phyloP scores from a whole-genome alignment of 2,329 filamentous ascomycete species.

The Fusarium sp. region DNA sequence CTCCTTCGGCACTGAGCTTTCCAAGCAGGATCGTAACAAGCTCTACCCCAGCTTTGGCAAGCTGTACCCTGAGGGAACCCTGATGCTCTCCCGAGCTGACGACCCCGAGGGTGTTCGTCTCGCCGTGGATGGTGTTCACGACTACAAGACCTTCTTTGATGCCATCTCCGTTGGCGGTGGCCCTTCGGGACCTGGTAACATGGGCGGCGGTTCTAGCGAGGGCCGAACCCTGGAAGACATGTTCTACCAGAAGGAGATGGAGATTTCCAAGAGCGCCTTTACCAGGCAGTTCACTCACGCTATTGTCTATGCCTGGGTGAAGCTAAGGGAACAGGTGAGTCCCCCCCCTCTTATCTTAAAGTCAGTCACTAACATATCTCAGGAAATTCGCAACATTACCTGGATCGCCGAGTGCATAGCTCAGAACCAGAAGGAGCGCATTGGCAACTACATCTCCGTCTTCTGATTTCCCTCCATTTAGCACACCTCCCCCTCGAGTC shows the following conservation, averaged over 20 bases:
- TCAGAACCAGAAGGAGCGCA: constrained; percentile 99
- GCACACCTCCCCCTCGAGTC: constrained; percentile 32
- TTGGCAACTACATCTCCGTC: constrained; percentile 98
- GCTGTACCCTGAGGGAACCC: constrained; percentile 91
- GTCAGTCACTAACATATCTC: constrained; percentile 46
- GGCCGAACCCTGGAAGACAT: constrained; percentile 94
- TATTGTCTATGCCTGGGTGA: constrained; percentile 98
- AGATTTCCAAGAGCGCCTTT: constrained; percentile 94
- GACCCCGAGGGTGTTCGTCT: constrained; percentile 94
- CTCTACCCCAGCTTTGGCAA: constrained; percentile 93
- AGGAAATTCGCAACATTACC: constrained; percentile 99
- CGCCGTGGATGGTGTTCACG: constrained; percentile 90
- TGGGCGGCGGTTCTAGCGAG: constrained; percentile 82
- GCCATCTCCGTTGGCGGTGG: constrained; percentile 83
- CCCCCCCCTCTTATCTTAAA: not conserved
- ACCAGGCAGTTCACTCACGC: constrained; percentile 95
- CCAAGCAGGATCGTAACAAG: constrained; percentile 94
- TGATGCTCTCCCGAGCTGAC: constrained; percentile 95
- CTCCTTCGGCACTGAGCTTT: constrained; percentile 96
- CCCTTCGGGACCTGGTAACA: constrained; percentile 81
- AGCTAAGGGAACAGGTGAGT: constrained; percentile 93
- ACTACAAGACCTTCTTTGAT: constrained; percentile 98
- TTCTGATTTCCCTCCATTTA: constrained; percentile 68
- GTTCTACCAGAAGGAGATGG: constrained; percentile 99
- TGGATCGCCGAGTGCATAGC: constrained; percentile 99